Percentiles rank a stretch among this genome's conserved stretches.
Conservation (phyloP, 140 eudicot genomes). For the Ambrosia hybrid region DNA sequence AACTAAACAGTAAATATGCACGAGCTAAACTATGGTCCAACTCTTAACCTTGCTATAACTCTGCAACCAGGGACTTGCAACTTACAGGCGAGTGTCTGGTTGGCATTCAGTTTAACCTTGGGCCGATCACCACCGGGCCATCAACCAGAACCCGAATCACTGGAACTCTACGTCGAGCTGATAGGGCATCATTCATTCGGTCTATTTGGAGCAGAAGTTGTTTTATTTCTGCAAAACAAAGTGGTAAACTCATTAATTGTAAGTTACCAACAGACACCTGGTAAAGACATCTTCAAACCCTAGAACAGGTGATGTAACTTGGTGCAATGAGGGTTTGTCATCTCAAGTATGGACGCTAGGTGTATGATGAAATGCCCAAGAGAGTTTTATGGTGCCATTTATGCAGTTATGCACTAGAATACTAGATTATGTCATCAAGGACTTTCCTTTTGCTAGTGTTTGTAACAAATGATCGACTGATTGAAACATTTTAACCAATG, state of each 20-base stretch:
- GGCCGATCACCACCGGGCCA: conserved; percentile 21
- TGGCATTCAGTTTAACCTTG: conserved; percentile 21
- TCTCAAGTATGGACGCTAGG: too few relatives aligned
- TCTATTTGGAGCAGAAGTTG: conserved; percentile 61
- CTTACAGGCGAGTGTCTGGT: conserved; percentile 19
- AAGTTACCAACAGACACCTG: not conserved
- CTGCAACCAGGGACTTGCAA: conserved; percentile 1
- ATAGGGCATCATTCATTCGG: conserved; percentile 57
- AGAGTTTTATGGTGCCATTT: too few relatives aligned
- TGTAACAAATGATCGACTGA: too few relatives aligned
- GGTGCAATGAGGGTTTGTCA: too few relatives aligned
- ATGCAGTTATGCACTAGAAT: too few relatives aligned
- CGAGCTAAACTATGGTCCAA: not conserved
- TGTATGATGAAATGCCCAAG: too few relatives aligned
- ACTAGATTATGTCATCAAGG: too few relatives aligned
- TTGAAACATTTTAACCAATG: too few relatives aligned
- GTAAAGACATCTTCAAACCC: not conserved
- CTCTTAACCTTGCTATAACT: conserved; percentile 20
- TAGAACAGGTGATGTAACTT: not conserved
- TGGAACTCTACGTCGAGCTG: conserved; percentile 54
- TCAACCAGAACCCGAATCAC: conserved; percentile 53
- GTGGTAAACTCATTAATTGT: not conserved
- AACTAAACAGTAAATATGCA: conserved; percentile 1
- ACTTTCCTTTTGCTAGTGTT: too few relatives aligned
- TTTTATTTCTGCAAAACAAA: conserved; percentile 58